A percentile compares a stretch with the other conserved stretches of the same genome.
These are phyloP conservation scores for Ogataea pilisensis DNA, from an alignment of 805 yeast species.

Conservation along the genomic window DNA sequence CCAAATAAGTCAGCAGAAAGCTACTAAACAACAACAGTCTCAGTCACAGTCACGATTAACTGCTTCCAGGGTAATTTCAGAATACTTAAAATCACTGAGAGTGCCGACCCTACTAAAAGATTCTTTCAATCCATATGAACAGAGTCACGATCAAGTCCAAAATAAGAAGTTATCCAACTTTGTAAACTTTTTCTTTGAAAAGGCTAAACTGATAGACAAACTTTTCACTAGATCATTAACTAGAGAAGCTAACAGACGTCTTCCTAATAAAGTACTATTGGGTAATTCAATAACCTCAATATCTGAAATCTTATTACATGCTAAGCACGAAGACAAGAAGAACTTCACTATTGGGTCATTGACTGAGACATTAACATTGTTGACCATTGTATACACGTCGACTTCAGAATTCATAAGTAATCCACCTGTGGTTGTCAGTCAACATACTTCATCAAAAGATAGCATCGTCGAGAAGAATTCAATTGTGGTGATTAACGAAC, in stretches of 20 bases:
- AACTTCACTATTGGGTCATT: conserved; percentile 50
- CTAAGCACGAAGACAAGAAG: conserved; percentile 61
- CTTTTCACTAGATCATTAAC: conserved; percentile 37
- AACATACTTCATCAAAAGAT: too few relatives aligned
- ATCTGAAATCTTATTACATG: conserved; percentile 52
- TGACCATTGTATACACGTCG: conserved; percentile 58
- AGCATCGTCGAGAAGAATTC: conserved; percentile 33
- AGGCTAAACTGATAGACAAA: conserved; percentile 24
- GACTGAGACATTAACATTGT: conserved; percentile 52
- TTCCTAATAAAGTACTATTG: conserved; percentile 52
- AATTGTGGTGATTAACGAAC: conserved; percentile 55
- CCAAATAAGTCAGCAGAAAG: not conserved
- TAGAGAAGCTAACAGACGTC: conserved; percentile 56
- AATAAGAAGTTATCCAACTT: not conserved
- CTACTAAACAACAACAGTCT: conserved; percentile 1
- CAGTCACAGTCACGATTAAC: not conserved
- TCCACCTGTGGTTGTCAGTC: too few relatives aligned
- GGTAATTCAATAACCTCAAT: conserved; percentile 64
- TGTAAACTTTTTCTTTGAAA: not conserved
- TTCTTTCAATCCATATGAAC: not conserved
- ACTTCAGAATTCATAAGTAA: conserved; percentile 43
- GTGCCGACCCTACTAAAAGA: not conserved
- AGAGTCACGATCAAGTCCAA: not conserved
- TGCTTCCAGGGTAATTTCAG: conserved; percentile 1
- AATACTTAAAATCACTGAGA: not conserved